phyloP scores from a whole-genome alignment of 148 eudicot genomes.

The Rhododendron williamsianum region DNA sequence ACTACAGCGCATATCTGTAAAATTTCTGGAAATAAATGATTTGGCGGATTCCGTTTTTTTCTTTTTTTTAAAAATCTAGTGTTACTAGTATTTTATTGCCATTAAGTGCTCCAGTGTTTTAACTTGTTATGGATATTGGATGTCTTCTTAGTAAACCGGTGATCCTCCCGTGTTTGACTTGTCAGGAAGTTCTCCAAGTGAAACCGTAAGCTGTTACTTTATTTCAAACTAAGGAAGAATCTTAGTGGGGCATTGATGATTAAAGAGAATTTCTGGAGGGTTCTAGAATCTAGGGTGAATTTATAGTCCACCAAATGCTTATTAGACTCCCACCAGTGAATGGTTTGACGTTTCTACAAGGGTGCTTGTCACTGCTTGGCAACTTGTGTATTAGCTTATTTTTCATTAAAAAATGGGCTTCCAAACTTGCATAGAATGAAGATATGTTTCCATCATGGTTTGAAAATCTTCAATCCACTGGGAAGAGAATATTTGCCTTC shows the following conservation, averaged over 20 bases:
- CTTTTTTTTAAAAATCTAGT: not conserved
- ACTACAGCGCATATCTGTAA: not conserved
- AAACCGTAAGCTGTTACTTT: not conserved
- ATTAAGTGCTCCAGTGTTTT: not conserved
- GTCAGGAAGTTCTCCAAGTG: not conserved
- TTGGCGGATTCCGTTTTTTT: not conserved
- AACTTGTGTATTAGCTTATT: not conserved
- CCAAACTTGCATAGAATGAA: not conserved
- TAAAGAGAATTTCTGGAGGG: not conserved
- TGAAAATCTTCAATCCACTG: not conserved
- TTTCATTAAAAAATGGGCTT: not conserved
- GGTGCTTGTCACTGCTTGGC: not conserved
- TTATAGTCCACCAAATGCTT: not conserved
- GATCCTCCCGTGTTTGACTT: not conserved
- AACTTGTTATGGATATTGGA: not conserved
- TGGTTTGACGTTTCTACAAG: not conserved
- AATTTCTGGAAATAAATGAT: not conserved
- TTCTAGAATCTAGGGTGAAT: not conserved
- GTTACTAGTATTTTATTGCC: not conserved
- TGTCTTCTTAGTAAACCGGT: not conserved
- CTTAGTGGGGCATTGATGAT: not conserved
- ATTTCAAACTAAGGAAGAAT: not conserved
- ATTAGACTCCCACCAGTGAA: not conserved
- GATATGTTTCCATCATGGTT: not conserved
- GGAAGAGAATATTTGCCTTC: not conserved